phyloP scores from a whole-genome alignment of 129 eudicot species.

The Helichrysum umbraculigerum region DNA sequence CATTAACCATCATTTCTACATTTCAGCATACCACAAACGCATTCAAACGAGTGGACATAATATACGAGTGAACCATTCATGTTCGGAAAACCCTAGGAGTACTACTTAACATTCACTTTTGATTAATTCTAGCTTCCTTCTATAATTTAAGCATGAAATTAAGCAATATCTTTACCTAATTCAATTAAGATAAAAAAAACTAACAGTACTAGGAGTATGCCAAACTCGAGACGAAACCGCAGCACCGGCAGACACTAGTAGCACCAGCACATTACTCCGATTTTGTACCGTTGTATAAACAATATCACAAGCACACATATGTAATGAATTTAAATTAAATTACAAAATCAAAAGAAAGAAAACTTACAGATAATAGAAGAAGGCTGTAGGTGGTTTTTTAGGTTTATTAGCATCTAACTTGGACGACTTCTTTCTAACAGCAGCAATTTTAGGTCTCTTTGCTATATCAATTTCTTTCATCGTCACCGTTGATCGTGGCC shows the following conservation, averaged over 20 bases:
- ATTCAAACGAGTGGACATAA: background rate
- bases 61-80: background rate
- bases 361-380: constrained; percentile 80
- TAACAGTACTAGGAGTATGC: background rate
- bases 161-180: background rate
- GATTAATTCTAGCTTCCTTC: background rate
- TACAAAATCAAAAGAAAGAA: background rate
- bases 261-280: background rate
- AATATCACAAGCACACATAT: constrained; percentile 16
- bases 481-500: constrained; percentile 34
- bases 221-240: no score
- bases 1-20: background rate
- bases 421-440: constrained; percentile 42
- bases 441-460: constrained; percentile 48
- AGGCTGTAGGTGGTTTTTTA: constrained; percentile 96
- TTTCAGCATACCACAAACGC: background rate
- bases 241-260: no score
- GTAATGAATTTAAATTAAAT: background rate
- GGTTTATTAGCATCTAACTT: constrained; percentile 75
- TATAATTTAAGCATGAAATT: background rate
- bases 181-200: constrained; percentile 1
- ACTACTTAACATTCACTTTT: background rate
- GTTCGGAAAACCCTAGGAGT: constrained; percentile 7
- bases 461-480: constrained; percentile 30
- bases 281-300: background rate